Percentiles rank a stretch among this genome's conserved stretches.
These are phyloP conservation scores for Candida qinlingensis DNA, from an alignment of 805 yeast genomes.

Conservation along the genomic window DNA sequence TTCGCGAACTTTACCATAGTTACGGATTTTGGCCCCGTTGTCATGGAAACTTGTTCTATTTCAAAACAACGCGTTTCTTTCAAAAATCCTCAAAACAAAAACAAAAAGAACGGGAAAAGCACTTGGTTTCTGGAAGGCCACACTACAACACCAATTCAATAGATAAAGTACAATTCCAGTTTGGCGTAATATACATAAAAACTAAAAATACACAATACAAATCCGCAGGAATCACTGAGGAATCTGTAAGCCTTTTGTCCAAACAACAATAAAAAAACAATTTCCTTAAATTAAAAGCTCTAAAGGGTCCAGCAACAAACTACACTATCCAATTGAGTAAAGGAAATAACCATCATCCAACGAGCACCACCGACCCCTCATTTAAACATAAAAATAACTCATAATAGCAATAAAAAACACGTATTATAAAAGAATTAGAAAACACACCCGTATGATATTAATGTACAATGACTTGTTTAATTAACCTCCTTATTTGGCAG, in stretches of 20 bases:
- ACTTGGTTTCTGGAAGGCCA: no score
- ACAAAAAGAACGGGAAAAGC: background rate
- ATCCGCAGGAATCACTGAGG: background rate
- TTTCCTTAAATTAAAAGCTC: background rate
- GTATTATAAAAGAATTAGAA: conserved; percentile 2
- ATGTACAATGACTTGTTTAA: background rate
- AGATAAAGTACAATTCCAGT: background rate
- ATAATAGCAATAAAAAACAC: background rate
- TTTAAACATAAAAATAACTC: background rate
- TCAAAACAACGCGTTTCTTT: background rate
- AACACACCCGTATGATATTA: background rate
- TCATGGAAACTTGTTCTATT: no score
- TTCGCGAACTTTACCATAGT: background rate
- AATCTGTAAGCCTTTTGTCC: background rate
- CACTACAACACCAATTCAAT: background rate
- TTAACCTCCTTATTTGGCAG: conserved; percentile 7
- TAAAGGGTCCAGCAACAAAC: no score
- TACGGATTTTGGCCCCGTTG: background rate
- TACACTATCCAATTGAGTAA: no score
- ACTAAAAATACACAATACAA: conserved; percentile 8
- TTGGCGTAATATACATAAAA: conserved; percentile 8
- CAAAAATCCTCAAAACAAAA: background rate
- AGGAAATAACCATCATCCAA: no score
- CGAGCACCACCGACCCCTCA: background rate
- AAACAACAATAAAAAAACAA: conserved; percentile 1